Conservation (phyloP, 1,139 yeast genomes). For the Meyerozyma athensensis region DNA sequence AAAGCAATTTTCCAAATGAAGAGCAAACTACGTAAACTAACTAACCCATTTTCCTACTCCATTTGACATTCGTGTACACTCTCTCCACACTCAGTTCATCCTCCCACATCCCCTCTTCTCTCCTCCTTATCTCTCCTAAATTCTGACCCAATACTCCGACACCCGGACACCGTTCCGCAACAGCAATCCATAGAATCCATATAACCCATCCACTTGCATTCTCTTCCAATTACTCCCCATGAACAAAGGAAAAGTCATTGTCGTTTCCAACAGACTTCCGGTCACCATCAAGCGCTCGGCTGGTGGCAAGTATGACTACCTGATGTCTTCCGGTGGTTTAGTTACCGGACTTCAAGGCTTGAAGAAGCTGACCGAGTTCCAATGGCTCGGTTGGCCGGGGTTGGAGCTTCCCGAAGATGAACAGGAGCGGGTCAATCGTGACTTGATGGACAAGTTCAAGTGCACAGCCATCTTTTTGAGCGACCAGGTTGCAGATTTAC, state of each 20-base stretch:
- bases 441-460: slow-evolving; percentile 70
- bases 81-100: too few relatives aligned
- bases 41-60: too few relatives aligned
- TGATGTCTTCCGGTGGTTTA: slow-evolving; percentile 95
- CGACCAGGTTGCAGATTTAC: slow-evolving; percentile 90
- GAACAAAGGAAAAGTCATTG: slow-evolving; percentile 68
- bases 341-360: slow-evolving; percentile 94
- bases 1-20: too few relatives aligned
- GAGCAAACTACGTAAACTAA: too few relatives aligned
- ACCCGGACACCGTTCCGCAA: not conserved
- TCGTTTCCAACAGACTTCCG: slow-evolving; percentile 91
- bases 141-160: not conserved
- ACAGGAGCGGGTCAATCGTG: slow-evolving; percentile 61
- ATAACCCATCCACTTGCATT: not conserved
- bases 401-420: slow-evolving; percentile 80
- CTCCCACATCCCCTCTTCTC: too few relatives aligned
- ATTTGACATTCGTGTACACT: too few relatives aligned
- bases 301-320: slow-evolving; percentile 60
- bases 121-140: too few relatives aligned
- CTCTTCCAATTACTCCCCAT: slow-evolving; percentile 12
- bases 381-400: slow-evolving; percentile 98
- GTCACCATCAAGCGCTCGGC: slow-evolving; percentile 76
- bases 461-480: slow-evolving; percentile 86
- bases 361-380: slow-evolving; percentile 78
- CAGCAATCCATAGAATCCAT: not conserved